phyloP scores from a whole-genome alignment of 2,329 filamentous ascomycete species.

The Decorospora gaudefroyi region DNA sequence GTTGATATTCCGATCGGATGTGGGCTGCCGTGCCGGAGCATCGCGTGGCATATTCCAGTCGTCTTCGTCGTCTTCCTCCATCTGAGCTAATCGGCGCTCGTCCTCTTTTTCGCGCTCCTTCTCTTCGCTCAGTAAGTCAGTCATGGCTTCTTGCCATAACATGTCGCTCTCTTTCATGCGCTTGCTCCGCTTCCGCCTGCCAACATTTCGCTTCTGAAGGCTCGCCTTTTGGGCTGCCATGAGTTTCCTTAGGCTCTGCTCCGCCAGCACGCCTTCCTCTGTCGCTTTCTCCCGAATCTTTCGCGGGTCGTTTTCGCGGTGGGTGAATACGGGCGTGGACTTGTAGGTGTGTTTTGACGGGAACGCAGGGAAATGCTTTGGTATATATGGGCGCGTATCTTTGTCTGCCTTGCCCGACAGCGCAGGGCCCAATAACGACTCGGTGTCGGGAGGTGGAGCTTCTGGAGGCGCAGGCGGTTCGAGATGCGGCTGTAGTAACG shows the following conservation, averaged over 20 bases:
- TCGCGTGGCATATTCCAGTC: constrained; percentile 27
- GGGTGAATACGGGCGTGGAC: constrained; percentile 61
- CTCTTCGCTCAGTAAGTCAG: constrained; percentile 54
- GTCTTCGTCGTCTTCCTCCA: constrained; percentile 27
- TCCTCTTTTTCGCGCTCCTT: constrained; percentile 36
- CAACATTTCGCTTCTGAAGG: constrained; percentile 41
- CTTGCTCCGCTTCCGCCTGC: constrained; percentile 49
- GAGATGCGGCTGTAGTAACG: constrained; percentile 49
- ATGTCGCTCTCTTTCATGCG: constrained; percentile 52
- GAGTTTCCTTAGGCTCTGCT: constrained; percentile 66
- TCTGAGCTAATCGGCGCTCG: constrained; percentile 23
- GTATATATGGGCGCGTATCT: constrained; percentile 59
- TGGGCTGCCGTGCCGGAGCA: constrained; percentile 36
- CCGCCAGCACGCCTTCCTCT: constrained; percentile 67
- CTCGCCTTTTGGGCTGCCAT: constrained; percentile 56
- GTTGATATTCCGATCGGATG: constrained; percentile 36
- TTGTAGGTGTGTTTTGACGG: constrained; percentile 68
- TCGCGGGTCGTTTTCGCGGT: constrained; percentile 63
- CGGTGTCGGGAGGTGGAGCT: constrained; percentile 50
- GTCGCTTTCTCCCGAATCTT: constrained; percentile 66
- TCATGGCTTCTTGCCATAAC: constrained; percentile 62
- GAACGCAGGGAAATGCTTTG: constrained; percentile 63
- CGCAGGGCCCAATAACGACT: constrained; percentile 57
- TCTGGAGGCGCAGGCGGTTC: constrained; percentile 49
- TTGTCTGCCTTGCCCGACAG: constrained; percentile 55